A percentile compares a stretch with the other conserved stretches of the same genome.
Evolutionary conservation across 768 basidiomycete species (phyloP).

Genomic region (Lactarius sp.): DNA sequence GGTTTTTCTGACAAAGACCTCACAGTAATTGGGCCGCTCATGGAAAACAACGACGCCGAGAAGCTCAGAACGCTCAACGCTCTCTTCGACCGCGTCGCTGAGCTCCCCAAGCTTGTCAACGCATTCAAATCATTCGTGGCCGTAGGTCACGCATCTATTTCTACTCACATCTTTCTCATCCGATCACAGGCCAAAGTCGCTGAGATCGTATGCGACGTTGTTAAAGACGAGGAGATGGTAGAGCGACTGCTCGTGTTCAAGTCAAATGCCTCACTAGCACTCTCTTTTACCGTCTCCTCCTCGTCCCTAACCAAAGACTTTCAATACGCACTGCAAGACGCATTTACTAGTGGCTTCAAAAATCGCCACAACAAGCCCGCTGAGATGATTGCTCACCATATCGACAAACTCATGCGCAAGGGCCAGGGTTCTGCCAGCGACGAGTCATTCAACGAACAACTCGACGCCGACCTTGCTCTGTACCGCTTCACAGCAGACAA

Average conservation of each 20-base stretch:
- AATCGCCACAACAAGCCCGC: constrained; percentile 77
- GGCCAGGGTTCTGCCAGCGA: constrained; percentile 73
- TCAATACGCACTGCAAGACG: constrained; percentile 61
- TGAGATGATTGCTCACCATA: constrained; percentile 87
- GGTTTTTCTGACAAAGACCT: neutral
- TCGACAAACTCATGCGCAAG: constrained; percentile 82
- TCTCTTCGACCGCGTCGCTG: constrained; percentile 55
- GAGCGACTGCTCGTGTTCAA: constrained; percentile 65
- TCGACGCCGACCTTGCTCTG: constrained; percentile 65
- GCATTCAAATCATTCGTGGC: constrained; percentile 61
- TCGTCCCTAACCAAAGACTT: constrained; percentile 42
- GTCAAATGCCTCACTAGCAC: constrained; percentile 46
- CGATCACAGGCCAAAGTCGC: constrained; percentile 47
- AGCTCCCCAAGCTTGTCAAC: constrained; percentile 46
- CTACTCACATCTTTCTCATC: neutral
- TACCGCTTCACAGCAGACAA: constrained; percentile 90
- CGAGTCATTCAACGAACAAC: constrained; percentile 51
- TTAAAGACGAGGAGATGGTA: constrained; percentile 74
- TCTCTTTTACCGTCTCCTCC: constrained; percentile 48
- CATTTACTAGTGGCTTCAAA: constrained; percentile 71
- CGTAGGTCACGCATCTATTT: constrained; percentile 35
- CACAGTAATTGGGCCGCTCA: constrained; percentile 50
- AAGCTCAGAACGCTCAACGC: constrained; percentile 51
- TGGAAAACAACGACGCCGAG: constrained; percentile 42
- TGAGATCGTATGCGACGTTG: constrained; percentile 58